Evolutionary conservation across 148 eudicot genomes (phyloP).

Genomic region (Spergularia bocconei): DNA sequence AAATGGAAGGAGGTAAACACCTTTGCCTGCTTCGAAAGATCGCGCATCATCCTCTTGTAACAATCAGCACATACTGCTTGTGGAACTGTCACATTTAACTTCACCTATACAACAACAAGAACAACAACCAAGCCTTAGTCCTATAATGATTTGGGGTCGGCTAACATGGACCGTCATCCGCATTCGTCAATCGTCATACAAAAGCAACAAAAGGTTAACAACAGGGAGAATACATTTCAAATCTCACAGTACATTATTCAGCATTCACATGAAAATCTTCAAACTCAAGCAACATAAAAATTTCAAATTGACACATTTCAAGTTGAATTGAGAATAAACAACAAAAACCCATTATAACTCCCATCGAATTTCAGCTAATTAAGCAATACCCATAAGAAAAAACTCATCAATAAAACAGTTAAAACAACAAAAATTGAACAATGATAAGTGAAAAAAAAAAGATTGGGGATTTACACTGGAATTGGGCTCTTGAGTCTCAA

Average conservation of each 20-base stretch:
- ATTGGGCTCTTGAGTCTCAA: constrained; percentile 64
- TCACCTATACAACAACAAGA: constrained; percentile 45
- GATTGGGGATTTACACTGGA: constrained; percentile 50
- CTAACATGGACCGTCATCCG: no score
- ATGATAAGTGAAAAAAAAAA: not conserved
- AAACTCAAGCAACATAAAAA: not conserved
- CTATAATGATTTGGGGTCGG: no score
- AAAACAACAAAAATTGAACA: not conserved
- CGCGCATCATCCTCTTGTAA: constrained; percentile 57
- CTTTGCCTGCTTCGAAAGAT: constrained; percentile 73
- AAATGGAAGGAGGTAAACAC: constrained; percentile 33
- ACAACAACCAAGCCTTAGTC: no score
- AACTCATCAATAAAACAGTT: not conserved
- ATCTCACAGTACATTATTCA: no score
- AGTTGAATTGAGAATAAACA: constrained; percentile 8
- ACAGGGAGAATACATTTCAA: no score
- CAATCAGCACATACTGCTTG: constrained; percentile 79
- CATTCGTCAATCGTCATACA: no score
- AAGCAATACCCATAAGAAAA: constrained; percentile 14
- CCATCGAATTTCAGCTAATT: not conserved
- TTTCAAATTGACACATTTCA: no score
- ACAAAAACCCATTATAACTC: constrained; percentile 15
- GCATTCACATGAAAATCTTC: not conserved
- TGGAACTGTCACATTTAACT: constrained; percentile 85
- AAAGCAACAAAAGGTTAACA: no score